Conservation (phyloP, 179 eudicot genomes). For the Pouteria campechiana region DNA sequence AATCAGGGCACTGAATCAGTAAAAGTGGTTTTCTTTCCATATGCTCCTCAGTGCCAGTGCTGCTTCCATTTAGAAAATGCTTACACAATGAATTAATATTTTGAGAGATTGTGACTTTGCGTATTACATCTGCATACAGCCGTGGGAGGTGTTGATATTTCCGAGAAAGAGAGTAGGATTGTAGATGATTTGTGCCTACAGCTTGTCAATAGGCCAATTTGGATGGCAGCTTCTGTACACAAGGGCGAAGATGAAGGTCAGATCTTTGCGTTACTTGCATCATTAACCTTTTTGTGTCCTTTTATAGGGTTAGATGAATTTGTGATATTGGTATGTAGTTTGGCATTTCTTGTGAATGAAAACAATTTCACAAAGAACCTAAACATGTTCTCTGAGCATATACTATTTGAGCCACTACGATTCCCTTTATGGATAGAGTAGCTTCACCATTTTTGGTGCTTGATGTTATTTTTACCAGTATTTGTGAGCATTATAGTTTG, state of each 20-base stretch:
- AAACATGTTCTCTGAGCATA: too few relatives aligned
- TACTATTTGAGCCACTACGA: too few relatives aligned
- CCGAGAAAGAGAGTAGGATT: constrained; percentile 15
- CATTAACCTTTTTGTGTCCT: neutral
- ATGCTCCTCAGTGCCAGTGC: neutral
- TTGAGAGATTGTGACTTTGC: constrained; percentile 1
- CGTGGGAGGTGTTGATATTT: constrained; percentile 23
- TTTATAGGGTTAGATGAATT: neutral
- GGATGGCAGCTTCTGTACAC: constrained; percentile 97
- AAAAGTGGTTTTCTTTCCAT: neutral
- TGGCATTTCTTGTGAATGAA: neutral
- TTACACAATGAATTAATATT: neutral
- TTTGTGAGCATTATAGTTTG: too few relatives aligned
- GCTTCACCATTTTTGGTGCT: too few relatives aligned
- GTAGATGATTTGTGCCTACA: constrained; percentile 37
- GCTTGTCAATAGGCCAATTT: constrained; percentile 43
- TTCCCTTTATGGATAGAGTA: too few relatives aligned
- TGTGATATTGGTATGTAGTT: neutral
- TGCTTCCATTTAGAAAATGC: neutral
- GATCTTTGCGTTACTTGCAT: constrained; percentile 5
- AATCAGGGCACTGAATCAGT: neutral
- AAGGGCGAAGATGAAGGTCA: constrained; percentile 80
- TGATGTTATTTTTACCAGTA: too few relatives aligned
- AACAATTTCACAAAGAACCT: neutral
- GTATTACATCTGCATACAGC: constrained; percentile 23